A percentile compares a stretch with the other conserved stretches of the same genome.
phyloP scores from a whole-genome alignment of 306 rosid genomes.

The Lablab purpureus region DNA sequence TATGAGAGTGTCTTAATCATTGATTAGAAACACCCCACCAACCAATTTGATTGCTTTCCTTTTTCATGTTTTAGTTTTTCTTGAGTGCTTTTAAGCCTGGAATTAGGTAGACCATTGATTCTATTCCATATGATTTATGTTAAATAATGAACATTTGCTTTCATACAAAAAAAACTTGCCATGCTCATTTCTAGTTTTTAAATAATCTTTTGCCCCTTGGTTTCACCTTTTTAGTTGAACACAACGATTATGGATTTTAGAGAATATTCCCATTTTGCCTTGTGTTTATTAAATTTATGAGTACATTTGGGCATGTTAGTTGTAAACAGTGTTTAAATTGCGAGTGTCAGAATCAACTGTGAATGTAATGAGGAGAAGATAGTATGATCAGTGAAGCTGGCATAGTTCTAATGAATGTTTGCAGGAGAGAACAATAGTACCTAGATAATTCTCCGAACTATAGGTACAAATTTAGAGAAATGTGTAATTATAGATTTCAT shows the following conservation, averaged over 20 bases:
- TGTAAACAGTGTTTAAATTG: conserved; percentile 19
- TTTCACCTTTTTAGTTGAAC: conserved; percentile 39
- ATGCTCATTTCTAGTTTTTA: conserved; percentile 14
- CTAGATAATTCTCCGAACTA: conserved; percentile 1
- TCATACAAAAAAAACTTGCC: conserved; percentile 10
- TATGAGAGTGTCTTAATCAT: conserved; percentile 40
- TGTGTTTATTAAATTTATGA: conserved; percentile 9
- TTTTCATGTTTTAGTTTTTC: conserved; percentile 40
- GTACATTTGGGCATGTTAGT: conserved; percentile 34
- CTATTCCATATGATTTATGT: conserved; percentile 32
- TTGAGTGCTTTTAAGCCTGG: conserved; percentile 34
- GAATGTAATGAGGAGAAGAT: conserved; percentile 27
- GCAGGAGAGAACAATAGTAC: background rate
- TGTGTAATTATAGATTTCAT: background rate
- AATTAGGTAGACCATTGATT: conserved; percentile 39
- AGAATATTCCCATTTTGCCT: conserved; percentile 36
- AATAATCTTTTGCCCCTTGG: conserved; percentile 24
- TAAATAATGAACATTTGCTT: conserved; percentile 44
- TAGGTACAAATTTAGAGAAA: background rate
- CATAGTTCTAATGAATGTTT: conserved; percentile 1
- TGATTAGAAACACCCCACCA: conserved; percentile 42
- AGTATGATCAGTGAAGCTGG: background rate
- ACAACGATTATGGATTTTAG: conserved; percentile 4
- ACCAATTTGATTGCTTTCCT: conserved; percentile 40
- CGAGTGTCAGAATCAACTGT: background rate